Base-by-base conservation (phyloP, 2,329 filamentous ascomycete genomes). In the Neonectria sp. region DNA sequence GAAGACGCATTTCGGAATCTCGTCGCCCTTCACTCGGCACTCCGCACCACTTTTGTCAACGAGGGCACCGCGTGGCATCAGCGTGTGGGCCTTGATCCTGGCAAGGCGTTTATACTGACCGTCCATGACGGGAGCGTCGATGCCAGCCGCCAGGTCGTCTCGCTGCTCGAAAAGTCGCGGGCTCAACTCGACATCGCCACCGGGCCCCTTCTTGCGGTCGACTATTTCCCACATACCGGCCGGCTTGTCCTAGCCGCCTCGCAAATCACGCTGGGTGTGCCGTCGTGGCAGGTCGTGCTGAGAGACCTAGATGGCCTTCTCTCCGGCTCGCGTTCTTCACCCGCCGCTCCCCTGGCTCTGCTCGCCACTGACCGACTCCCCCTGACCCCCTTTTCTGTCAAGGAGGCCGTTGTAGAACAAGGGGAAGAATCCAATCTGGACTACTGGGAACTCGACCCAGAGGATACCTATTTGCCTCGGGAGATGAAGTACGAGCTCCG, bases 391-490 rank as follows among this genome's bases (percentile, higher is more conserved):
- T 12, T n/a, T 11, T 17, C 37, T 1, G 37, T 17, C 13, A 4
- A 15, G 37, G 37, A 40, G 13, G 4, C 13, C 37, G 2, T 40
- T 40, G 37, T 1, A 40, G 37, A 17, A 40, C 37, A 40, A 40
- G 37, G 3, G 12, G 9, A 40, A 40, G 37, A 40, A 11, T 17
- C 58, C 25, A 31, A 53, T 15, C 21, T 60, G 7, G 58, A 35
- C 15, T 60, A 60, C 58, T 60, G 58, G 58, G 58, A 60, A 46
- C 58, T 60, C n/a, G 48, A 60, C 25, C 58, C 58, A 6, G 48
- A 60, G 35, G 58, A 60, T 37, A 60, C 58, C n/a, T 60, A 60
- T 29, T 43, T 53, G 8, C 48, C 58, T 46, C 58, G 49, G 49
- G 35, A 60, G 58, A 25, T 43, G 58, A 29, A 56, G 24, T 56